Conservation (phyloP, 331 rosid genomes). For the Rhamnella rubrinervis region DNA sequence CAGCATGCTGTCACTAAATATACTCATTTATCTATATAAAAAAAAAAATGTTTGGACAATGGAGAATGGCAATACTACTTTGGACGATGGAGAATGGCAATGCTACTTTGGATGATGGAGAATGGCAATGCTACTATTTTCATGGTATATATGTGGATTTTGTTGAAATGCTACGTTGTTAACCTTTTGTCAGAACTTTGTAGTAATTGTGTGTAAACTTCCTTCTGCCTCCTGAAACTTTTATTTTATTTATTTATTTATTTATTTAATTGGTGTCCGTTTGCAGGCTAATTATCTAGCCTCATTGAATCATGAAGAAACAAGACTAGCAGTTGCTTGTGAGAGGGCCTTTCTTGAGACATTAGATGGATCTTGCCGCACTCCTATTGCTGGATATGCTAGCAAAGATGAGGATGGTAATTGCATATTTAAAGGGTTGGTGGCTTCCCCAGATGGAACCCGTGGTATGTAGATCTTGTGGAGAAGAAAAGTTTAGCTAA, state of each 20-base stretch:
- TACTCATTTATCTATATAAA: too few species aligned
- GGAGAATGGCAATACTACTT: not conserved
- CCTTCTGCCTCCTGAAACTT: not conserved
- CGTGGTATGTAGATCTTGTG: constrained; percentile 44
- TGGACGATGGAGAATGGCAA: too few species aligned
- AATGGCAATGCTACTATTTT: not conserved
- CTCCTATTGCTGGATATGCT: constrained; percentile 89
- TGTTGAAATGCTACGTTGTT: not conserved
- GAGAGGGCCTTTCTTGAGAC: constrained; percentile 82
- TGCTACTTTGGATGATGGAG: too few species aligned
- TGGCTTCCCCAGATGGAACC: constrained; percentile 76
- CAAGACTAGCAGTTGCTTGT: constrained; percentile 69
- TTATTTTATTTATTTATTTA: not conserved
- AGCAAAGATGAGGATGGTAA: constrained; percentile 60
- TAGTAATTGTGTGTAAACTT: not conserved
- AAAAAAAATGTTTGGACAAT: too few species aligned
- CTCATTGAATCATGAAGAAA: constrained; percentile 79
- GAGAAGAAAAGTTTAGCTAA: not conserved
- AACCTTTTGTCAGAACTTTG: not conserved
- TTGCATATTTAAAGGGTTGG: constrained; percentile 78
- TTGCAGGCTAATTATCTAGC: constrained; percentile 68
- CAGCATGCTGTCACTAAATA: too few species aligned
- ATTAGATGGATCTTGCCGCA: constrained; percentile 81
- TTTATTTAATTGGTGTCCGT: constrained; percentile 13
- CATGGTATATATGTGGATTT: not conserved